These are phyloP conservation scores for Pseudonitzschia multistriata DNA, from an alignment of 108 stramenopile genomes.

Conservation along the genomic window DNA sequence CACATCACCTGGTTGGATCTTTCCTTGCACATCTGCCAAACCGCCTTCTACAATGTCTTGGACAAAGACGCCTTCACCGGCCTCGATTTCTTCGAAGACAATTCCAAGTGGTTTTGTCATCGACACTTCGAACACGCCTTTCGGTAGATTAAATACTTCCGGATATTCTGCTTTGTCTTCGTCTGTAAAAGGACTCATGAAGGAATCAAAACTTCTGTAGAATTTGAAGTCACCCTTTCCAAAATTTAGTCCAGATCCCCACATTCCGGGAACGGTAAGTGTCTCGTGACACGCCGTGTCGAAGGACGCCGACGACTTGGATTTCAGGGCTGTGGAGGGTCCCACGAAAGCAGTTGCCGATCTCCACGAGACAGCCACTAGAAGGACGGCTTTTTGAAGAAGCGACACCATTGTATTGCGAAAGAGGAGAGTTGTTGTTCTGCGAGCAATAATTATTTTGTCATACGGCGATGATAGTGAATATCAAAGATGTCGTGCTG, in stretches of 20 bases:
- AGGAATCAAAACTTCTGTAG: conserved; percentile 63
- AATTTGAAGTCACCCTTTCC: conserved; percentile 75
- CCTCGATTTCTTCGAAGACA: conserved; percentile 84
- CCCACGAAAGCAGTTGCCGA: not conserved
- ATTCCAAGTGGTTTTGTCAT: conserved; percentile 75
- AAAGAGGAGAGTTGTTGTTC: not conserved
- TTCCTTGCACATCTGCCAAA: conserved; percentile 62
- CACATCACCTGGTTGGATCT: conserved; percentile 62
- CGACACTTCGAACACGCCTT: conserved; percentile 78
- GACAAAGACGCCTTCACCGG: conserved; percentile 64
- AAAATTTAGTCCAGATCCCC: conserved; percentile 60
- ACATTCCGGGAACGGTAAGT: conserved; percentile 45
- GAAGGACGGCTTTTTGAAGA: not conserved
- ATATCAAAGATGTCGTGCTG: too few species aligned
- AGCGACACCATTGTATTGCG: not conserved
- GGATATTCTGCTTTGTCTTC: conserved; percentile 75
- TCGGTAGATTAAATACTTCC: conserved; percentile 71
- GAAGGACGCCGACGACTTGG: conserved; percentile 2
- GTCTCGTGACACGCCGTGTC: conserved; percentile 18
- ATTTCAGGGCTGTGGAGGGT: not conserved
- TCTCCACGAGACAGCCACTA: not conserved
- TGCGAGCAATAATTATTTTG: not conserved
- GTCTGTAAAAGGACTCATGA: conserved; percentile 74
- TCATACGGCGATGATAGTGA: too few species aligned
- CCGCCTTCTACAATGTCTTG: conserved; percentile 82